phyloP scores from a whole-genome alignment of 108 stramenopile species.

The Cylindrotheca fusiformis region DNA sequence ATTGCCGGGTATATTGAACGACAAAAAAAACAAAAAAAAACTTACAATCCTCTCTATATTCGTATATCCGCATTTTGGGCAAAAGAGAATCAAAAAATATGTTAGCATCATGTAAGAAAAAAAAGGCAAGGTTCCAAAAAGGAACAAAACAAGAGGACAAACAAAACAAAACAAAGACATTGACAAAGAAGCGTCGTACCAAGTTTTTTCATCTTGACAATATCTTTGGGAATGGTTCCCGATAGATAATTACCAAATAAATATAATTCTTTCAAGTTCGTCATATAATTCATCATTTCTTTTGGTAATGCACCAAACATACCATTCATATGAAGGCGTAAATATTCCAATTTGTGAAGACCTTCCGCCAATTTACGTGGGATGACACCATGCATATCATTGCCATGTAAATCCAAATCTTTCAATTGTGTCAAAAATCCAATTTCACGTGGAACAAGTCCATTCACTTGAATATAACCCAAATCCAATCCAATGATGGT shows the following conservation, averaged over 20 bases:
- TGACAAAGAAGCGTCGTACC: conserved; percentile 6
- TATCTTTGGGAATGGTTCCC: conserved; percentile 50
- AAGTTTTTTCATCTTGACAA: conserved; percentile 41
- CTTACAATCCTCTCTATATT: too few relatives aligned
- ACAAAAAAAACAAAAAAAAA: too few relatives aligned
- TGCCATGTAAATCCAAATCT: conserved; percentile 61
- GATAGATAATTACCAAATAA: conserved; percentile 60
- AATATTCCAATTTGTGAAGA: conserved; percentile 36
- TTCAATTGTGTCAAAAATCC: conserved; percentile 34
- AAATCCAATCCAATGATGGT: conserved; percentile 42
- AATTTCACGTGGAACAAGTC: conserved; percentile 53
- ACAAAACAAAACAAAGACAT: neutral
- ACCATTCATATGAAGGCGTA: conserved; percentile 65
- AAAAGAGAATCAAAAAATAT: too few relatives aligned
- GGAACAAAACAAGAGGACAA: neutral
- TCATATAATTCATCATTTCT: conserved; percentile 48
- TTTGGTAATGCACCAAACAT: conserved; percentile 51
- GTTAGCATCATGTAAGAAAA: too few relatives aligned
- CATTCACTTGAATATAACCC: conserved; percentile 48
- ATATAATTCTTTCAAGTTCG: conserved; percentile 34
- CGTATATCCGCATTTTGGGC: too few relatives aligned
- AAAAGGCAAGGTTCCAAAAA: neutral
- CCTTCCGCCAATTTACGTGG: conserved; percentile 37
- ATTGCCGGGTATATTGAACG: too few relatives aligned
- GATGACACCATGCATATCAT: conserved; percentile 52